Evolutionary conservation across 108 stramenopile genomes (phyloP), one percentile per base, ranked within the genome.

Genomic region (Nannochloropsis granulata): DNA sequence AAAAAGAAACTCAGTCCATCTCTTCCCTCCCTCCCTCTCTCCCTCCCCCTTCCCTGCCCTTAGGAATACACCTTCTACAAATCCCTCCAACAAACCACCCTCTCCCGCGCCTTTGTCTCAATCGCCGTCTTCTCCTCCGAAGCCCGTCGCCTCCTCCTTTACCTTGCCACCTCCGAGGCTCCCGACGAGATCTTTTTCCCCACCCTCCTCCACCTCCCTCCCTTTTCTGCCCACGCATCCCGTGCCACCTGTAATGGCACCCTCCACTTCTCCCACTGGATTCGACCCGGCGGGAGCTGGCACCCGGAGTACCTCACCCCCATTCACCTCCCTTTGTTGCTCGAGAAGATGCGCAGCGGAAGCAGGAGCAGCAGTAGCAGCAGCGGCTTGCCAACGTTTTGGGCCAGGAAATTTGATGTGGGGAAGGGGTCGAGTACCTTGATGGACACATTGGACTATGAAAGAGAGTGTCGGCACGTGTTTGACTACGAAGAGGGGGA

Each of bases 251-350:
- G 87, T 44, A 24, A 88, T 13, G 81, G 81, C 42, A 88, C 87
- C 10, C 56, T 83, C 24, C 87, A 88, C 25, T 88, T 87, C 79
- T 87, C 86, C 79, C 86, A 88, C 87, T 88, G 87, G 87, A 84
- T 88, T 13, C 23, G 87, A 19, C 87, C 87, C n/a, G 87, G 87
- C 13, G 84, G 84, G 2, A 84, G 83, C 34, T 88, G 87, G 87
- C 87, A 88, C 79, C 87, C 87, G 81, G 87, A 88, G 86, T 88
- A 88, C 85, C 86, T 88, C 5, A 82, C 84, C 80, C 79, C 86
- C 13, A 79, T 84, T 8, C 87, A 88, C 86, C 43, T 88, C 2
- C 84, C 83, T 0, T 34, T 88, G 83, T 43, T 88, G 78, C 46
- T 25, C 7, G 43, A 23, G 23, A 71, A 71, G 10, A 71, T 71